Conservation (phyloP, 352 stramenopile species). For the Poterioochromonas sp. region DNA sequence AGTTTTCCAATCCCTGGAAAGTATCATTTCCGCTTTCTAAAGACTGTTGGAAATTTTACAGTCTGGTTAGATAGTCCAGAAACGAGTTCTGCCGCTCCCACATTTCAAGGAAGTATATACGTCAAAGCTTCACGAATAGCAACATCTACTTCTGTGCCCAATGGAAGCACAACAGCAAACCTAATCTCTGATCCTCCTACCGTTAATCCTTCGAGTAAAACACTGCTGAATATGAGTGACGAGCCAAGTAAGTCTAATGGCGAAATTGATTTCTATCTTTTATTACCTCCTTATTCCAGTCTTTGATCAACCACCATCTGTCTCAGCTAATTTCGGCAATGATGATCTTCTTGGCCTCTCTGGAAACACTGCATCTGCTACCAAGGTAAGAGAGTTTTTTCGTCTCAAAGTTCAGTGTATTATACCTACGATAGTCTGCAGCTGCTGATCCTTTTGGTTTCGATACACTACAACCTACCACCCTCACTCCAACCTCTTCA, state of each 20-base stretch:
- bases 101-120: neutral
- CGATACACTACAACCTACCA: constrained; percentile 3
- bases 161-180: too few species aligned
- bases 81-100: neutral
- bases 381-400: neutral
- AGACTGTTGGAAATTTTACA: neutral
- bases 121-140: constrained; percentile 24
- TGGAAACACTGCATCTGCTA: neutral
- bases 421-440: neutral
- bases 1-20: constrained; percentile 4
- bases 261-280: too few species aligned
- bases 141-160: too few species aligned
- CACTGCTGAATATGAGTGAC: neutral
- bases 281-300: too few species aligned
- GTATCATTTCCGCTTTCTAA: constrained; percentile 28
- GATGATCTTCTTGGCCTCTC: constrained; percentile 2
- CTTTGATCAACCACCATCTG: neutral
- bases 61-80: constrained; percentile 20
- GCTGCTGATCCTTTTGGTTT: constrained; percentile 23
- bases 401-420: neutral
- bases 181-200: neutral
- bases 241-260: too few species aligned
- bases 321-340: neutral
- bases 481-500: neutral
- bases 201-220: neutral